phyloP scores from a whole-genome alignment of 371 early-diverging fungal genomes.

The Saksenaea vasiformis region DNA sequence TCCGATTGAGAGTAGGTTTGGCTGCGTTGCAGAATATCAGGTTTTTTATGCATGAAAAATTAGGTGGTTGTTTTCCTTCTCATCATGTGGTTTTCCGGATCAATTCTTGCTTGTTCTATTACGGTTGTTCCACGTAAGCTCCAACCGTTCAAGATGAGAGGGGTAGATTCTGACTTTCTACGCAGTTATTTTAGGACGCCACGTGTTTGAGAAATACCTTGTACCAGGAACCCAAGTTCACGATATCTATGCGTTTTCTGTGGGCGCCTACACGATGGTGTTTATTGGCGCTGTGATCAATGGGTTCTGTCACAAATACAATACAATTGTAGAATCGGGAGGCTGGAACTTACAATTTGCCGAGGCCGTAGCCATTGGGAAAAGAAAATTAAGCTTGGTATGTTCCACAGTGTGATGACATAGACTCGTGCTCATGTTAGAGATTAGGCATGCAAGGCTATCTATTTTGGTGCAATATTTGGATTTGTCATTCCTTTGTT shows the following conservation, averaged over 20 bases:
- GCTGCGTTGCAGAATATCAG: no score
- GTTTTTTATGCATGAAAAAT: not conserved
- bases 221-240: slow-evolving; percentile 44
- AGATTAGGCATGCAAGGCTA: slow-evolving; percentile 20
- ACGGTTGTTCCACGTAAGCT: slow-evolving; percentile 57
- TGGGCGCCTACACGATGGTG: slow-evolving; percentile 42
- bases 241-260: slow-evolving; percentile 60
- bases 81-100: slow-evolving; percentile 62
- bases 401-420: not conserved
- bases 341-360: not conserved
- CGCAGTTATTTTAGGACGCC: slow-evolving; percentile 55
- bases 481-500: slow-evolving; percentile 58
- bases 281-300: slow-evolving; percentile 21
- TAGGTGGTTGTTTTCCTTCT: slow-evolving; percentile 32
- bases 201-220: slow-evolving; percentile 41
- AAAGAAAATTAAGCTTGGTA: slow-evolving; percentile 7
- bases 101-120: slow-evolving; percentile 45
- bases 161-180: not conserved
- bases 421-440: not conserved
- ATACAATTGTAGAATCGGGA: not conserved
- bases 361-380: not conserved
- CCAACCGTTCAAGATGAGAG: not conserved
- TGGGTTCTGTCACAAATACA: slow-evolving; percentile 26
- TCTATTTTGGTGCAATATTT: slow-evolving; percentile 42
- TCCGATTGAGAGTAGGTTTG: slow-evolving; percentile 46